Evolutionary conservation across 768 basidiomycete species (phyloP).

Genomic region (Podaxis sp.): DNA sequence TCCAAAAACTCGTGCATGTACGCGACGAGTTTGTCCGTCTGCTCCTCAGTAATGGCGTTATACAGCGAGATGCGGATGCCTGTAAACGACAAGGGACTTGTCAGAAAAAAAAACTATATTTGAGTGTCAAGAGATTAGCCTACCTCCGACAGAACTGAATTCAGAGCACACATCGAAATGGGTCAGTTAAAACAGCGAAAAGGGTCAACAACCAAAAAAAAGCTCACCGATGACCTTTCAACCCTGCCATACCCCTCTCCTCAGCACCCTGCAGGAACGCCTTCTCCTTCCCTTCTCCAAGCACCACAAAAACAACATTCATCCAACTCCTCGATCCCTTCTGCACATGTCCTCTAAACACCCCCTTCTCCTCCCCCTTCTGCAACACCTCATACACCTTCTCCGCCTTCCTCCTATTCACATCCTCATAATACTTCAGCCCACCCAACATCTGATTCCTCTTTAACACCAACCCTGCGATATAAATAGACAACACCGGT

Average conservation of each 20-base stretch:
- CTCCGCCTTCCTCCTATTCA: constrained; percentile 72
- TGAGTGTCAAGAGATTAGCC: not conserved
- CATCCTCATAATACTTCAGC: constrained; percentile 57
- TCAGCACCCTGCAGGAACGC: constrained; percentile 83
- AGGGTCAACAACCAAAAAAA: constrained; percentile 4
- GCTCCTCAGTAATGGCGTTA: constrained; percentile 81
- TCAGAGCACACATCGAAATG: not conserved
- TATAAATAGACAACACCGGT: constrained; percentile 87
- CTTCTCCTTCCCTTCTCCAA: constrained; percentile 71
- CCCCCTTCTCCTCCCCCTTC: constrained; percentile 68
- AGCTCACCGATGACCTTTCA: constrained; percentile 90
- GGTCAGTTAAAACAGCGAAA: not conserved
- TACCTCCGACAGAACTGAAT: constrained; percentile 11
- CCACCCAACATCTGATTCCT: constrained; percentile 68
- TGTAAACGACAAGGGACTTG: constrained; percentile 38
- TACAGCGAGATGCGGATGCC: constrained; percentile 86
- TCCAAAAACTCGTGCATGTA: constrained; percentile 60
- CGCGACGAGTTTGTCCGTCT: constrained; percentile 58
- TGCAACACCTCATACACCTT: constrained; percentile 75
- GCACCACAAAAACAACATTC: constrained; percentile 87
- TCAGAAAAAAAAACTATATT: not conserved
- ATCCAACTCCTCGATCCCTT: constrained; percentile 86
- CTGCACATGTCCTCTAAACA: constrained; percentile 71
- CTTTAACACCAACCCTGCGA: constrained; percentile 81
- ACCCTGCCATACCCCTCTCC: constrained; percentile 72